Conservation (phyloP, 2,329 filamentous ascomycete genomes). For the Fusarium sp. region DNA sequence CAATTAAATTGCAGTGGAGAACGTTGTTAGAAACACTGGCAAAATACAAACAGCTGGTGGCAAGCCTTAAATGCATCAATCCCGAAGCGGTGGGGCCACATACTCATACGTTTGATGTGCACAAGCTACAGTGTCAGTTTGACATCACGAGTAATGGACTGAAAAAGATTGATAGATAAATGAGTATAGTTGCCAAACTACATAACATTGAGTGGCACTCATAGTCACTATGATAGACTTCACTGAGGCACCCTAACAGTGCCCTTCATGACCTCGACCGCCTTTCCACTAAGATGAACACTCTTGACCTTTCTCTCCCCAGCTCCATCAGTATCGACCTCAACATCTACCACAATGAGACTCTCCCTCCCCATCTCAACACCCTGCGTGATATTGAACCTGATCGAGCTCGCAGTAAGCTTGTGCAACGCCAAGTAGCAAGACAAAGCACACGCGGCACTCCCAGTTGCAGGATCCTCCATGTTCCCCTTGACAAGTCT, state of each 20-base stretch:
- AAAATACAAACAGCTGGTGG: background rate
- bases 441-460: slow-evolving; percentile 66
- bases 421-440: slow-evolving; percentile 59
- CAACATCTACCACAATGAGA: slow-evolving; percentile 57
- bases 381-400: slow-evolving; percentile 67
- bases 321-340: slow-evolving; percentile 12
- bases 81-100: no score
- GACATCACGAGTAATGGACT: no score
- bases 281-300: slow-evolving; percentile 22
- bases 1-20: no score
- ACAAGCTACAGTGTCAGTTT: no score
- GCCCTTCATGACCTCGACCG: slow-evolving; percentile 10
- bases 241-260: background rate
- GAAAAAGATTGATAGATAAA: no score
- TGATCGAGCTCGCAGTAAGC: slow-evolving; percentile 39
- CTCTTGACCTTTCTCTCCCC: background rate
- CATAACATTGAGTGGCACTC: no score
- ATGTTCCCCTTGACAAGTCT: slow-evolving; percentile 63
- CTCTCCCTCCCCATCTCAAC: slow-evolving; percentile 71
- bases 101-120: no score
- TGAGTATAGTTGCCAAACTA: no score
- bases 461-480: slow-evolving; percentile 71
- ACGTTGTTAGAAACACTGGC: background rate
- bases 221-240: no score
- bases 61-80: background rate